phyloP scores from a whole-genome alignment of 148 eudicot species.

The Spergularia marina region DNA sequence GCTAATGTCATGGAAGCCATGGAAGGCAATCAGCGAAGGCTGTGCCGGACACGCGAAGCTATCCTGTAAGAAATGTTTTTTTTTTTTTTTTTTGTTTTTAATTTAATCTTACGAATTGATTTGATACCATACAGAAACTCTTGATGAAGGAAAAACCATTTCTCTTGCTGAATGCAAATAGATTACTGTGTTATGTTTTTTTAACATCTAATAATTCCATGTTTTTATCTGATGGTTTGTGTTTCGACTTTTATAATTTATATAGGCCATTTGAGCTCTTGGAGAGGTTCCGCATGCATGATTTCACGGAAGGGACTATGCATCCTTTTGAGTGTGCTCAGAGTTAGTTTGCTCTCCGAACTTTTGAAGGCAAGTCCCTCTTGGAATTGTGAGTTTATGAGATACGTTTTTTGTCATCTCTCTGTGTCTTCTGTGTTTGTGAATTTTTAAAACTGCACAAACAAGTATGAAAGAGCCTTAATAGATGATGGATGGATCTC shows the following conservation, averaged over 20 bases:
- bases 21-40: conserved; percentile 77
- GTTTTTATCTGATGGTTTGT: not conserved
- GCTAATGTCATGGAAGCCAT: conserved; percentile 63
- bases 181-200: not conserved
- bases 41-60: conserved; percentile 69
- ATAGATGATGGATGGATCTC: not conserved
- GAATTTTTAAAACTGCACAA: not conserved
- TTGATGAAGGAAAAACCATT: not conserved
- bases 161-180: not conserved
- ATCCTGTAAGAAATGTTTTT: conserved; percentile 51
- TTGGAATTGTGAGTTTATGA: not conserved
- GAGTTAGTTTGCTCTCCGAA: conserved; percentile 42
- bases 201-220: not conserved
- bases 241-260: not conserved
- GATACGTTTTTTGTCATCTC: too few species aligned
- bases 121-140: not conserved
- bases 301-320: conserved; percentile 77
- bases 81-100: not conserved
- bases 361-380: conserved; percentile 13
- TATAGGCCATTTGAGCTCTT: conserved; percentile 85
- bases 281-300: conserved; percentile 86
- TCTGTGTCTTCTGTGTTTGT: too few species aligned
- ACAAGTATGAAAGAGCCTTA: not conserved
- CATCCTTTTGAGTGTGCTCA: conserved; percentile 95
- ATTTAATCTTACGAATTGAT: not conserved